Conservation (phyloP, 176 grass and related monocot species). For the Phragmites australis region DNA sequence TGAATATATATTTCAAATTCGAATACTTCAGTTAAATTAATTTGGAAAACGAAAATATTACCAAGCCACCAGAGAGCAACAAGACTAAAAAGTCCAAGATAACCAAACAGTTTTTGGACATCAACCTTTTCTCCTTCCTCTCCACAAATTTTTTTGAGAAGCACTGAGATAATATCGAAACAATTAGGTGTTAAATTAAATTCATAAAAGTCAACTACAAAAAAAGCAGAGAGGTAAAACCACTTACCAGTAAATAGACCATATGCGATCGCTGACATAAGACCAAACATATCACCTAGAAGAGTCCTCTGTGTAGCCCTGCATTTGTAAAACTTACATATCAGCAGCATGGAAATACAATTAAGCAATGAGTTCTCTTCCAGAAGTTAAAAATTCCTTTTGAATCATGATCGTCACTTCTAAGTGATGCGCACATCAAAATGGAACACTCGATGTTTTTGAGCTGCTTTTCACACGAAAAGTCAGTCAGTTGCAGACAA, state of each 20-base stretch:
- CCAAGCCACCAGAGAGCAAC: slow-evolving; percentile 96
- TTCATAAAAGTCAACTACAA: neutral
- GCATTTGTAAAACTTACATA: slow-evolving; percentile 34
- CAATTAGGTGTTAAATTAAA: slow-evolving; percentile 10
- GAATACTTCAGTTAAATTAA: slow-evolving; percentile 5
- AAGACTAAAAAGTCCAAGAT: slow-evolving; percentile 80
- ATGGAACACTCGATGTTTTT: neutral
- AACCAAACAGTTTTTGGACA: slow-evolving; percentile 96
- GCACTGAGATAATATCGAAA: slow-evolving; percentile 61
- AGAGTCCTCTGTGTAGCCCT: slow-evolving; percentile 77
- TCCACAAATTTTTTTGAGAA: slow-evolving; percentile 94
- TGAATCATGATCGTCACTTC: neutral
- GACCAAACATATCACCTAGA: slow-evolving; percentile 88
- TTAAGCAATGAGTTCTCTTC: neutral
- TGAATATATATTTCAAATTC: neutral
- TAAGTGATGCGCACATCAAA: neutral
- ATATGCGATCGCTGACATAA: slow-evolving; percentile 86
- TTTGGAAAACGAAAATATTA: slow-evolving; percentile 31
- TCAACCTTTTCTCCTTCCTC: slow-evolving; percentile 90
- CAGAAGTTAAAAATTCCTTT: neutral
- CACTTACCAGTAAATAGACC: slow-evolving; percentile 85
- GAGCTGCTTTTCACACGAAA: neutral
- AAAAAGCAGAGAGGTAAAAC: slow-evolving; percentile 5
- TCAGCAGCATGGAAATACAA: slow-evolving; percentile 10
- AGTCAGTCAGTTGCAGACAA: neutral